Evolutionary conservation across 2,329 filamentous ascomycete genomes (phyloP).

Genomic region (Monosporascus sp.): DNA sequence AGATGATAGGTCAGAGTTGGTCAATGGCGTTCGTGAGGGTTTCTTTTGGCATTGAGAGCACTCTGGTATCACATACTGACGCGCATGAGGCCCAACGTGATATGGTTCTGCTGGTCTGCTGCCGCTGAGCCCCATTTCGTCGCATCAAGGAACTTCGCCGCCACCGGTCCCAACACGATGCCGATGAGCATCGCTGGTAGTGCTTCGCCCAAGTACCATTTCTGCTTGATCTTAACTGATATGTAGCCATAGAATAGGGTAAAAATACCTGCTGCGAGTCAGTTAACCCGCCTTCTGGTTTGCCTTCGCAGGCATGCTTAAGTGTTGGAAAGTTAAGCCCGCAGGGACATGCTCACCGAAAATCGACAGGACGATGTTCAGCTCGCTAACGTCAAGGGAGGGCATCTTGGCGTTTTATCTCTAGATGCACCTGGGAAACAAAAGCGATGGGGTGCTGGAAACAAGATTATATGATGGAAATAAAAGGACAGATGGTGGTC

Average conservation of each 20-base stretch:
- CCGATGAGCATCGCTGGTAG: constrained; percentile 51
- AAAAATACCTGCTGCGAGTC: constrained; percentile 34
- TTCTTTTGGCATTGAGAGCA: no score
- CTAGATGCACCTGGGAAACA: no score
- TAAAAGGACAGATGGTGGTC: no score
- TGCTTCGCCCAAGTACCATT: constrained; percentile 53
- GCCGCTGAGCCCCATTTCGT: constrained; percentile 33
- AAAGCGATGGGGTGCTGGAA: no score
- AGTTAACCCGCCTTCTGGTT: constrained; percentile 6
- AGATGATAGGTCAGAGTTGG: no score
- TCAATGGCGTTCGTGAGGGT: no score
- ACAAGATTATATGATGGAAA: no score
- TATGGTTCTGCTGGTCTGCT: constrained; percentile 28
- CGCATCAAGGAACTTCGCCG: constrained; percentile 45
- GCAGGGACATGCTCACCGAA: constrained; percentile 29
- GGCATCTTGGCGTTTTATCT: constrained; percentile 30
- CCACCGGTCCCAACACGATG: constrained; percentile 47
- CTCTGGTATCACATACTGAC: constrained; percentile 55
- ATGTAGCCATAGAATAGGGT: constrained; percentile 43
- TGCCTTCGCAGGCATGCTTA: no score
- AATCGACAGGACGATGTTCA: constrained; percentile 45
- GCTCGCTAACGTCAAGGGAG: constrained; percentile 42
- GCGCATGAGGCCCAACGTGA: constrained; percentile 46
- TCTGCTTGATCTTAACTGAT: constrained; percentile 46
- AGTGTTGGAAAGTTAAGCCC: no score